Evolutionary conservation across 495 filamentous ascomycete genomes (phyloP).

Genomic region (Melanomma pulvis-pyrius): DNA sequence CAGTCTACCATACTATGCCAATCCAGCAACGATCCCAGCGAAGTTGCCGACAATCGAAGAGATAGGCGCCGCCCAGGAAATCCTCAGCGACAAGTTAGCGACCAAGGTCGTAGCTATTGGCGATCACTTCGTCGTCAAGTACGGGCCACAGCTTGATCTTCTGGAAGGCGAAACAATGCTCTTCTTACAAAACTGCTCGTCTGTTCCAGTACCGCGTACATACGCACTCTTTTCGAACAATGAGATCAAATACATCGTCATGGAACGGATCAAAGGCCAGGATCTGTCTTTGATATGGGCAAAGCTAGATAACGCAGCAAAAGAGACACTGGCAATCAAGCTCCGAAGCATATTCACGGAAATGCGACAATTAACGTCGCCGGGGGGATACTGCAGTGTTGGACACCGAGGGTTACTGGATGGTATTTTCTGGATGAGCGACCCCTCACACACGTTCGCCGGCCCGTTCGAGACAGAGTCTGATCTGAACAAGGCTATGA

Average conservation of each 20-base stretch:
- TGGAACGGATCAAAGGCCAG: constrained; percentile 45
- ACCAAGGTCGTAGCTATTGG: constrained; percentile 29
- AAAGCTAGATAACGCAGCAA: not conserved
- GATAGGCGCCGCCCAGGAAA: constrained; percentile 20
- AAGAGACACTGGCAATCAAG: constrained; percentile 5
- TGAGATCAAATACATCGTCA: constrained; percentile 44
- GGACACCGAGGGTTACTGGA: constrained; percentile 41
- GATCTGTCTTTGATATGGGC: constrained; percentile 42
- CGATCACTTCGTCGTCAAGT: constrained; percentile 48
- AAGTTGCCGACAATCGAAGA: constrained; percentile 20
- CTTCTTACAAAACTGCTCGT: not conserved
- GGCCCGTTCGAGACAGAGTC: constrained; percentile 42
- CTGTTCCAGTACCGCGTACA: not conserved
- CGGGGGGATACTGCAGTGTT: constrained; percentile 45
- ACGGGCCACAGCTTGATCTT: constrained; percentile 40
- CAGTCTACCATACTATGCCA: constrained; percentile 21
- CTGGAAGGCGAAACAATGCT: constrained; percentile 1
- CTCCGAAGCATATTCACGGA: constrained; percentile 42
- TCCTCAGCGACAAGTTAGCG: constrained; percentile 5
- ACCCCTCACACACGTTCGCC: constrained; percentile 24
- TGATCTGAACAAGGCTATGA: constrained; percentile 20
- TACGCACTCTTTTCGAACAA: constrained; percentile 5
- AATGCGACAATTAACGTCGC: constrained; percentile 37
- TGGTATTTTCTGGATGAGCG: constrained; percentile 41
- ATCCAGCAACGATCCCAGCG: constrained; percentile 19